Percentiles rank a stretch among this genome's conserved stretches.
phyloP scores from a whole-genome alignment of 768 basidiomycete species.

The Russula lepida region DNA sequence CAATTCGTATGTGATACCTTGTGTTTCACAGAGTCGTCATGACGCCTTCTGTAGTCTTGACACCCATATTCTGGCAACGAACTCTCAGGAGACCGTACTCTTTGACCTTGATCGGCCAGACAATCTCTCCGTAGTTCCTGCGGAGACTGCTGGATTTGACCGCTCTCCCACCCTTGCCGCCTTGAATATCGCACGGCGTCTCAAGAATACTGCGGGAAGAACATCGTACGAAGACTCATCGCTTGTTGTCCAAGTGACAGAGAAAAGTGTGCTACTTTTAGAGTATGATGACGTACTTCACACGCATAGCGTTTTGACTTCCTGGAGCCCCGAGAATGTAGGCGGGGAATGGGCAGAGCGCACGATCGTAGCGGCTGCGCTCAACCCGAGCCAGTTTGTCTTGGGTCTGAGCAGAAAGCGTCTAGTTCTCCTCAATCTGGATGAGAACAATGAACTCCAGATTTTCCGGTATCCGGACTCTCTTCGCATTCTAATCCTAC shows the following conservation, averaged over 20 bases:
- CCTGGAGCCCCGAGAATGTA: constrained; percentile 32
- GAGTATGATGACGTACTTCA: constrained; percentile 43
- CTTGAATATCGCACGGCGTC: constrained; percentile 42
- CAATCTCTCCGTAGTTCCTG: constrained; percentile 34
- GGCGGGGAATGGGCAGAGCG: constrained; percentile 23
- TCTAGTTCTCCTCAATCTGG: constrained; percentile 43
- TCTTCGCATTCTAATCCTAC: background rate
- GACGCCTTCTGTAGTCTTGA: constrained; percentile 34
- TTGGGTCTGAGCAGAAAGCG: constrained; percentile 50
- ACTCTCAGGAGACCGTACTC: constrained; percentile 44
- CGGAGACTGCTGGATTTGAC: constrained; percentile 36
- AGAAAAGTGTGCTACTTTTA: constrained; percentile 44
- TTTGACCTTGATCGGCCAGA: constrained; percentile 44
- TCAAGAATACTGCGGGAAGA: constrained; percentile 17
- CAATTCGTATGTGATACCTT: constrained; percentile 37
- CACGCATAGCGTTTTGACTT: constrained; percentile 34
- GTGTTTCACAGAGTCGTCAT: background rate
- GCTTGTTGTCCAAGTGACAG: constrained; percentile 68
- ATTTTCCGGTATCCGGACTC: constrained; percentile 27
- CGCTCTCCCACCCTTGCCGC: constrained; percentile 54
- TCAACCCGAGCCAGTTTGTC: constrained; percentile 61
- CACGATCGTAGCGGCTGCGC: constrained; percentile 58
- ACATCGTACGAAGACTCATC: constrained; percentile 38
- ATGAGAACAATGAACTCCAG: constrained; percentile 32
- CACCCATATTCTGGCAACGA: constrained; percentile 53